phyloP scores from a whole-genome alignment of 108 stramenopile genomes.

The Pseudonitzschia multistriata region DNA sequence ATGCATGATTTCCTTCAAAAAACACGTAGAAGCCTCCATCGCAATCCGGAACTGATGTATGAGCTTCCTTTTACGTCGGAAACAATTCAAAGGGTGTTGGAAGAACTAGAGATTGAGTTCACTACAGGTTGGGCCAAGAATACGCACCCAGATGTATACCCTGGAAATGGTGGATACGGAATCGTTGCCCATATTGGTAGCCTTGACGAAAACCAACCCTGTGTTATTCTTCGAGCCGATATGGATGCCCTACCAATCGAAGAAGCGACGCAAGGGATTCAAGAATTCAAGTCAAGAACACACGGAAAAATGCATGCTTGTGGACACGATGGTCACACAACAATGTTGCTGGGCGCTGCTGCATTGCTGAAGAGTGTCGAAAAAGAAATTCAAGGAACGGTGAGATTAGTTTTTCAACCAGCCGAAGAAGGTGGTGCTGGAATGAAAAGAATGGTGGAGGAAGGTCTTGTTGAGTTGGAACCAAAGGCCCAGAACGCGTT shows the following conservation, averaged over 20 bases:
- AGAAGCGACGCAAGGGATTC: conserved; percentile 56
- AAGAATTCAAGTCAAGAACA: conserved; percentile 50
- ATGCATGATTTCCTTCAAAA: conserved; percentile 50
- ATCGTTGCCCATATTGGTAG: conserved; percentile 82
- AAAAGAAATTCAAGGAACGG: conserved; percentile 54
- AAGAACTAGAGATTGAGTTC: conserved; percentile 52
- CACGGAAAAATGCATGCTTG: conserved; percentile 91
- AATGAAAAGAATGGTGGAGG: conserved; percentile 84
- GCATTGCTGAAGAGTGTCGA: conserved; percentile 60
- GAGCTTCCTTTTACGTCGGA: conserved; percentile 63
- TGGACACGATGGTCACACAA: conserved; percentile 93
- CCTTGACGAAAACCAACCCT: conserved; percentile 45
- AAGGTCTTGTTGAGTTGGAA: conserved; percentile 63
- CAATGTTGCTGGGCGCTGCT: conserved; percentile 87
- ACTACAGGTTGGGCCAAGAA: conserved; percentile 76
- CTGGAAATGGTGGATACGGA: conserved; percentile 67
- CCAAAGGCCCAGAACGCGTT: conserved; percentile 72
- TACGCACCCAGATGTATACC: conserved; percentile 47
- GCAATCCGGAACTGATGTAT: conserved; percentile 80
- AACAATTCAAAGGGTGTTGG: conserved; percentile 51
- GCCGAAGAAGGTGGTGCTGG: conserved; percentile 94
- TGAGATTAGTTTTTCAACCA: conserved; percentile 68
- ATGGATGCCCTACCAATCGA: conserved; percentile 93
- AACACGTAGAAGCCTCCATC: conserved; percentile 66
- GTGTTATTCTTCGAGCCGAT: conserved; percentile 85